phyloP scores from a whole-genome alignment of 371 early-diverging fungal species.

The Gilbertella persicaria region DNA sequence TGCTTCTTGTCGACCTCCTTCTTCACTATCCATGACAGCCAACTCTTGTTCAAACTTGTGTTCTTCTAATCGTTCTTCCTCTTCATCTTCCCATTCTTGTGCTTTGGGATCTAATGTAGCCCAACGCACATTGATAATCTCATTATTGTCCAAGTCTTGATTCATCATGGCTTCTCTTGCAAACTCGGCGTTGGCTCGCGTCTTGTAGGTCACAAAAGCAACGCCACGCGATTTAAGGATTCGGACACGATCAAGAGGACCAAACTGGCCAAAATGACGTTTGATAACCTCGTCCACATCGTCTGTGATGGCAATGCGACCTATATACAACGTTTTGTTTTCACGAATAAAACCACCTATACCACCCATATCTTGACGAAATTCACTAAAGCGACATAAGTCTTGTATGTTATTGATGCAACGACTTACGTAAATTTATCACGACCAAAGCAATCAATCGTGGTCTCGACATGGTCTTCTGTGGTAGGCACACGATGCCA shows the following conservation, averaged over 20 bases:
- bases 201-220: constrained; percentile 79
- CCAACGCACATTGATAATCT: constrained; percentile 68
- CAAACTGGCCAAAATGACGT: constrained; percentile 80
- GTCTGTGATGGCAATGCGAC: constrained; percentile 61
- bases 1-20: constrained; percentile 50
- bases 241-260: constrained; percentile 61
- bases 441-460: constrained; percentile 83
- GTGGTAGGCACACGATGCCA: constrained; percentile 77
- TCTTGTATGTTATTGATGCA: not conserved
- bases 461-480: constrained; percentile 66
- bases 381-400: constrained; percentile 47
- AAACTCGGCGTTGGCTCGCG: constrained; percentile 79
- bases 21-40: constrained; percentile 43
- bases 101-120: constrained; percentile 86
- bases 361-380: constrained; percentile 87
- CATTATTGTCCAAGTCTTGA: constrained; percentile 75
- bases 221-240: constrained; percentile 70
- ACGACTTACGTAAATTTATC: constrained; percentile 59
- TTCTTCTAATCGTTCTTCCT: constrained; percentile 11
- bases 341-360: constrained; percentile 82
- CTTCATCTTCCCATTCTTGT: constrained; percentile 42
- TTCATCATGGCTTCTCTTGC: constrained; percentile 90
- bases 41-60: constrained; percentile 23
- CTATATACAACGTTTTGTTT: constrained; percentile 79
- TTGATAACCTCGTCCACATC: constrained; percentile 64